Conservation (phyloP, 73 alveolate genomes). For the Tetrahymena elliotti region DNA sequence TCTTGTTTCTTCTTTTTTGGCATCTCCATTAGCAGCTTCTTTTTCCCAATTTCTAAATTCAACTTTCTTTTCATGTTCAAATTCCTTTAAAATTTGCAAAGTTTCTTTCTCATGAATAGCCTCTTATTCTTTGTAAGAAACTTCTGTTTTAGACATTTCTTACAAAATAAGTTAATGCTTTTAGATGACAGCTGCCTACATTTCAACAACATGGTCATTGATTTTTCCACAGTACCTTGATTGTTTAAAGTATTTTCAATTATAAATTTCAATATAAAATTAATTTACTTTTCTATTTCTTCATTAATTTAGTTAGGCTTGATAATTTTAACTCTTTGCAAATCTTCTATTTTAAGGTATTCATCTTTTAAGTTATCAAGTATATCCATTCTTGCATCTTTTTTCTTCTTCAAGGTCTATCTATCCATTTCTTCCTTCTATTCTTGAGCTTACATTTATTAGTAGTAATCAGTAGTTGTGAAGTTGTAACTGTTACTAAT, state of each 20-base stretch:
- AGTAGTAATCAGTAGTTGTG: background rate
- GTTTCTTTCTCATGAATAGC: background rate
- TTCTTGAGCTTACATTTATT: background rate
- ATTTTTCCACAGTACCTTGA: background rate
- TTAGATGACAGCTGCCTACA: background rate
- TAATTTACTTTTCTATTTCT: background rate
- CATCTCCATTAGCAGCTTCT: background rate
- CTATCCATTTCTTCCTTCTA: background rate
- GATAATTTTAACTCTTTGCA: background rate
- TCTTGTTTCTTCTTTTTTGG: background rate
- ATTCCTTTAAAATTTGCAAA: background rate
- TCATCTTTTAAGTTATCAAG: background rate
- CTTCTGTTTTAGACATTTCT: background rate
- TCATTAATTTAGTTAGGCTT: background rate
- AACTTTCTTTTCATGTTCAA: background rate
- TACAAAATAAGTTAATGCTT: background rate
- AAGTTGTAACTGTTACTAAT: constrained; percentile 1
- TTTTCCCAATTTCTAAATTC: background rate
- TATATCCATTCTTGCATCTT: background rate
- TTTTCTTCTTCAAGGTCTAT: background rate
- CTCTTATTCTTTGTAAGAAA: background rate
- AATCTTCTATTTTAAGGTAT: background rate
- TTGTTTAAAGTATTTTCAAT: background rate
- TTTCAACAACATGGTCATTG: background rate
- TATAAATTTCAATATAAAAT: background rate